Percentiles rank a stretch among this genome's conserved stretches.
Conservation (phyloP, 2,329 filamentous ascomycete genomes). For the Tolypocladium sp. region DNA sequence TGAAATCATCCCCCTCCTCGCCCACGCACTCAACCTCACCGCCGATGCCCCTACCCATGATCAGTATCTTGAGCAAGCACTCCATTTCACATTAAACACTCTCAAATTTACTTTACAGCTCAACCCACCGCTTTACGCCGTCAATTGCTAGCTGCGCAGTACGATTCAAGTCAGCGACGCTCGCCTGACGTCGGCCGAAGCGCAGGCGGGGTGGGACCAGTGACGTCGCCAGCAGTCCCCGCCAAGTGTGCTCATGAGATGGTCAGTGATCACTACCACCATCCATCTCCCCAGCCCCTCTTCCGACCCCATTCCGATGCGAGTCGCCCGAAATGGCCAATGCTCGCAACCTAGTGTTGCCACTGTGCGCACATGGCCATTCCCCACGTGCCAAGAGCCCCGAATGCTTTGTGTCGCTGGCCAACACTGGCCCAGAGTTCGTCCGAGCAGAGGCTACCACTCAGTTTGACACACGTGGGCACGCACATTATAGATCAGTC, state of each 20-base stretch:
- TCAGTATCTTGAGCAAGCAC: background rate
- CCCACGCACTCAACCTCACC: background rate
- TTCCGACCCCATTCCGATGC: background rate
- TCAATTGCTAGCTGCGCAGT: background rate
- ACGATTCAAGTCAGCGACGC: background rate
- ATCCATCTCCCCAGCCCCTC: background rate
- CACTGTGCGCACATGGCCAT: background rate
- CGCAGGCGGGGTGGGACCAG: background rate
- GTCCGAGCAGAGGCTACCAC: background rate
- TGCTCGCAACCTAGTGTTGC: background rate
- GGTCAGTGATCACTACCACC: background rate
- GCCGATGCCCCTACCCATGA: background rate
- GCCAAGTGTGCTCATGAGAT: background rate
- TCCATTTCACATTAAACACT: background rate
- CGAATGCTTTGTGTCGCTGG: background rate
- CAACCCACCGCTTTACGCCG: background rate
- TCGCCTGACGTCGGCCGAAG: background rate
- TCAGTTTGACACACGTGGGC: background rate
- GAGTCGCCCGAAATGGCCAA: background rate
- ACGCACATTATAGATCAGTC: background rate
- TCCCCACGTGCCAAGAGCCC: background rate
- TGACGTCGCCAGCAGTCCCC: background rate
- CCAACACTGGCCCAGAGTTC: background rate
- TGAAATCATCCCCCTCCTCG: background rate
- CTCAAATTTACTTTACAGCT: too few species aligned